Evolutionary conservation across 257 asterid species (phyloP), one percentile per base, ranked within the genome.

Genomic region (Thymus mandschuricus): DNA sequence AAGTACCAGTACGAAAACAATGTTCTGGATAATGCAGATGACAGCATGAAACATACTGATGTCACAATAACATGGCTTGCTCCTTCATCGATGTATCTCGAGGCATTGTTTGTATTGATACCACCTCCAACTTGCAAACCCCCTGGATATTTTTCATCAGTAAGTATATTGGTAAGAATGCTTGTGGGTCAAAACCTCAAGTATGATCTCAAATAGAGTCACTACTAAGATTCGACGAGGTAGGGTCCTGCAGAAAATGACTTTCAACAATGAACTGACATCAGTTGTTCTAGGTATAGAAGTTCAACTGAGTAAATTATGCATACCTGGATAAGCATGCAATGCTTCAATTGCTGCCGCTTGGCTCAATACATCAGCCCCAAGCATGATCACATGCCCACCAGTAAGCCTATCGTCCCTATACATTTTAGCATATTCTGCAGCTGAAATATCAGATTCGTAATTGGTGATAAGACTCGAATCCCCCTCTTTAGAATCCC

Each of bases 51-150:
- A 84, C 98, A 55, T 88, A 94, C 98, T 48, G 97, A 94, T 75
- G 97, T 94, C 73, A 94, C 96, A 77, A 94, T 88, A 76, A 89
- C 89, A 86, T 94, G 99, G 86, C 99, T 94, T 79, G 99, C 97
- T 83, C 99, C 99, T 83, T 85, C 89, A 29, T 89, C 86, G 76
- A 94, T 78, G 86, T 86, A 94, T 83, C 83, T 88, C 74, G 77
- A 75, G 77, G 97, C 96, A 73, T 94, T 91, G 71, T 74, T 79
- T 69, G 96, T 68, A 82, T 81, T 89, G 88, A 94, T 83, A 70
- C 99, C 97, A 68, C 99, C 99, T 73, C 99, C 99, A 69, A 94
- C 86, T 86, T 94, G 99, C 95, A 94, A 85, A 71, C 98, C 99
- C 83, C 99, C 99, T 94, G 83, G 61, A 83, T 58, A 78, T 78